Conservation (phyloP, 2,329 filamentous ascomycete genomes). For the Trichoderma breve region DNA sequence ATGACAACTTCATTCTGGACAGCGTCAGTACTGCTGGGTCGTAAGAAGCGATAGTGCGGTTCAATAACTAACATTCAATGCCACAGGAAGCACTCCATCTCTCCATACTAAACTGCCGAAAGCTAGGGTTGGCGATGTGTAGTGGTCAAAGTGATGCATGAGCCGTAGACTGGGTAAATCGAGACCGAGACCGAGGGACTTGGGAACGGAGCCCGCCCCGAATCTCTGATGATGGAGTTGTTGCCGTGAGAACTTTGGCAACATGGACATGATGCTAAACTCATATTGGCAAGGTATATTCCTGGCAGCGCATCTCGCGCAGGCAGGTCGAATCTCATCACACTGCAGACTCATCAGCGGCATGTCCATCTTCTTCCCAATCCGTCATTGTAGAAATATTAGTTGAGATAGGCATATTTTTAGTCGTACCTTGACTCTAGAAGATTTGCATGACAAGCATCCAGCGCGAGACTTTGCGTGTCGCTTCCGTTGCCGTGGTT, state of each 20-base stretch:
- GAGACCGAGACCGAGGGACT: not conserved
- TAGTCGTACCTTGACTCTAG: conserved; percentile 6
- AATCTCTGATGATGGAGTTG: not conserved
- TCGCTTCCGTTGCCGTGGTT: conserved; percentile 8
- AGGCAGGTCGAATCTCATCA: conserved; percentile 8
- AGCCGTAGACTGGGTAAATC: conserved; percentile 7
- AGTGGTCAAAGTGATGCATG: conserved; percentile 15
- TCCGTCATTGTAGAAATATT: not conserved
- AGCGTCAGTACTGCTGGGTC: not conserved
- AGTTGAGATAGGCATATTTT: not conserved
- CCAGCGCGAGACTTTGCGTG: conserved; percentile 15
- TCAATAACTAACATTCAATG: not conserved
- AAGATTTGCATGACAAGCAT: conserved; percentile 13
- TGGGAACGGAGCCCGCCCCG: not conserved
- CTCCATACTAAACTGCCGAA: conserved; percentile 12
- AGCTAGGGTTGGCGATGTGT: not conserved
- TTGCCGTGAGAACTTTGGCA: not conserved
- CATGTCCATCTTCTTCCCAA: not conserved
- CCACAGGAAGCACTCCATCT: conserved; percentile 11
- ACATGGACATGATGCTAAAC: conserved; percentile 9
- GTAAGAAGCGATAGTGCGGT: not conserved
- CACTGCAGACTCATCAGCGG: not conserved
- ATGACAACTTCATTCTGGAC: conserved; percentile 10
- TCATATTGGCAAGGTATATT: conserved; percentile 12
- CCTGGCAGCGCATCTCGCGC: conserved; percentile 1